These are phyloP conservation scores for Dendrocalamus latiflorus DNA, from an alignment of 202 grass and related monocot genomes.

Conservation along the genomic window DNA sequence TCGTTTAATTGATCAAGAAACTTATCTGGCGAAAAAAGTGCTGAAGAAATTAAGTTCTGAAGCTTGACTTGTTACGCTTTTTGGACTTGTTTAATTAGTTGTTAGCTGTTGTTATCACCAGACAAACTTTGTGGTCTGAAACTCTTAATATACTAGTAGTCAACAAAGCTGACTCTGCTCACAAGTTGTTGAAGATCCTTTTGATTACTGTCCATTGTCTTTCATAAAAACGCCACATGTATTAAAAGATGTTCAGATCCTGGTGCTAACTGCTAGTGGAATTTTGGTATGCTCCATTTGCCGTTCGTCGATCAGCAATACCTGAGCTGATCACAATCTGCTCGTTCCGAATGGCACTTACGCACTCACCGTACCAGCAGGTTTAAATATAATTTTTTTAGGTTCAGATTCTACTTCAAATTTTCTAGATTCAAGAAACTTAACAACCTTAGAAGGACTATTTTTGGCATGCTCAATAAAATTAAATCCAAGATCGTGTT, in stretches of 20 bases:
- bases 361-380: no score
- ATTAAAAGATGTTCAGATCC: neutral
- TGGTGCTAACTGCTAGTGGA: neutral
- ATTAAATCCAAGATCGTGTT: no score
- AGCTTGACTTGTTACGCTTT: no score
- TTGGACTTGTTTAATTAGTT: neutral
- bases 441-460: no score
- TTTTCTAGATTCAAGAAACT: no score
- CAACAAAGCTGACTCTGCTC: slow-evolving; percentile 1
- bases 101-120: slow-evolving; percentile 25
- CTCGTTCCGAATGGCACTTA: slow-evolving; percentile 33
- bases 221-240: neutral
- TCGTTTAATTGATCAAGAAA: neutral
- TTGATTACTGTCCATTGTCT: neutral
- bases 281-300: slow-evolving; percentile 41
- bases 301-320: slow-evolving; percentile 45
- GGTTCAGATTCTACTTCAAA: no score
- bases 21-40: no score
- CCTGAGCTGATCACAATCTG: slow-evolving; percentile 42
- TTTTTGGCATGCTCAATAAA: no score
- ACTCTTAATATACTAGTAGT: neutral
- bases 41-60: neutral
- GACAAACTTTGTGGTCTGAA: neutral
- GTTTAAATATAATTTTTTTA: no score
- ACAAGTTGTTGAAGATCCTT: neutral